A percentile compares a stretch with the other conserved stretches of the same genome.
These are phyloP conservation scores for Penicillium tannophilum DNA, from an alignment of 495 filamentous ascomycete genomes.

Conservation along the genomic window DNA sequence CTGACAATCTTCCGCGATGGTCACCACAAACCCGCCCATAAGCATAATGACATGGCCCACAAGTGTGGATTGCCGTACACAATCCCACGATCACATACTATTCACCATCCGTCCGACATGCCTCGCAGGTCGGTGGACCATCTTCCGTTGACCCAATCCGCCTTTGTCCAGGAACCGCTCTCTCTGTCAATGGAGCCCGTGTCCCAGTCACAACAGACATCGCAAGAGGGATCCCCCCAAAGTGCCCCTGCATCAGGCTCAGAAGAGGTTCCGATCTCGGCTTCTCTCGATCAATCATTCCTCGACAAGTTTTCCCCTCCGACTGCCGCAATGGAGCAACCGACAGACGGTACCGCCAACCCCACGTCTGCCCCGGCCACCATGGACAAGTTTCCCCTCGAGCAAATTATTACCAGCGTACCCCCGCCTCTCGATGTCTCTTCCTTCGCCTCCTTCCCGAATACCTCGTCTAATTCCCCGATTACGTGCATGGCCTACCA, in stretches of 20 bases:
- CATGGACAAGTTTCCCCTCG: constrained; percentile 39
- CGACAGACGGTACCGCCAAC: constrained; percentile 22
- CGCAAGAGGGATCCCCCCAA: constrained; percentile 72
- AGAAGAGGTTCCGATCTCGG: constrained; percentile 57
- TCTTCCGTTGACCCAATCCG: constrained; percentile 53
- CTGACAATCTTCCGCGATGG: constrained; percentile 83
- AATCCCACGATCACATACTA: constrained; percentile 70
- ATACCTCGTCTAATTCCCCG: constrained; percentile 39
- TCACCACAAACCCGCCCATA: constrained; percentile 90
- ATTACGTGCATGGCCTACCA: constrained; percentile 47
- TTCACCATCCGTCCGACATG: constrained; percentile 59
- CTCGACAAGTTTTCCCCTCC: constrained; percentile 52
- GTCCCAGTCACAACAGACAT: constrained; percentile 37
- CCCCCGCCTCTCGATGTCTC: constrained; percentile 43
- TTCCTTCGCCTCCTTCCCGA: constrained; percentile 38
- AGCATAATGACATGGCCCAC: constrained; percentile 83
- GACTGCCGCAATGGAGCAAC: constrained; percentile 42
- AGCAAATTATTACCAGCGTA: constrained; percentile 42
- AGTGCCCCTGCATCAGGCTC: constrained; percentile 55
- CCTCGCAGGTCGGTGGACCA: constrained; percentile 72
- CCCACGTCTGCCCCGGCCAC: constrained; percentile 29
- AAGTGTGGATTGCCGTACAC: constrained; percentile 82
- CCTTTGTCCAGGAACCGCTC: constrained; percentile 42
- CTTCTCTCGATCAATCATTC: constrained; percentile 65
- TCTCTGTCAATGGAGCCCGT: constrained; percentile 24